phyloP scores from a whole-genome alignment of 148 eudicot genomes.

The Camellia granthamiana region DNA sequence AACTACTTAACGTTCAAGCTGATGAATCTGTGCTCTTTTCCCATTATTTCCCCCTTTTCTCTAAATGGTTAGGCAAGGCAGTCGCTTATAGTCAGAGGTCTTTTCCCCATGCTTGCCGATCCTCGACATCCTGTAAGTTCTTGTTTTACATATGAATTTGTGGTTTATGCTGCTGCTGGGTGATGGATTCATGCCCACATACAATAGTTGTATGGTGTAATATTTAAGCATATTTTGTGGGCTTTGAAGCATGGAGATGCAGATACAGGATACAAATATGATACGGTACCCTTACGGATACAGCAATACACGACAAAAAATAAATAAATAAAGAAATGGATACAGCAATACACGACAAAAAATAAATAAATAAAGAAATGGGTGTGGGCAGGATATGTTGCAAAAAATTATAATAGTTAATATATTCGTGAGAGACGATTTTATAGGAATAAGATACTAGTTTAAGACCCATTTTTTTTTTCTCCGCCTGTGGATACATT shows the following conservation, averaged over 20 bases:
- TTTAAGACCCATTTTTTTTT: no score
- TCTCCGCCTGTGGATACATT: no score
- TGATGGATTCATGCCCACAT: neutral
- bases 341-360: no score
- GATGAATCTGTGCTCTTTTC: slow-evolving; percentile 13
- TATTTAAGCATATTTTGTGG: neutral
- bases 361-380: no score
- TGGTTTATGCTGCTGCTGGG: neutral
- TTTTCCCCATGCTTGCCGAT: slow-evolving; percentile 96
- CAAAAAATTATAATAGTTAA: no score
- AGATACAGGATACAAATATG: neutral
- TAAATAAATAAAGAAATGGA: no score
- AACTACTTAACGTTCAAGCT: slow-evolving; percentile 1
- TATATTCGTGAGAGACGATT: no score
- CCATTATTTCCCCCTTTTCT: neutral
- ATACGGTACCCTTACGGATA: neutral
- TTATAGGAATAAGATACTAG: no score
- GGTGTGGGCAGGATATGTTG: no score
- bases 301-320: no score
- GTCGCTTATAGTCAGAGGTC: slow-evolving; percentile 87
- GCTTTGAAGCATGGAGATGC: neutral
- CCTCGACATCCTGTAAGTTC: slow-evolving; percentile 93
- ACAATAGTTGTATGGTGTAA: neutral
- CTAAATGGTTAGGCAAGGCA: slow-evolving; percentile 73
- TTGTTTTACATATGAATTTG: neutral